Base-by-base conservation (phyloP, 2,329 filamentous ascomycete genomes). In the Myriangium duriaei region DNA sequence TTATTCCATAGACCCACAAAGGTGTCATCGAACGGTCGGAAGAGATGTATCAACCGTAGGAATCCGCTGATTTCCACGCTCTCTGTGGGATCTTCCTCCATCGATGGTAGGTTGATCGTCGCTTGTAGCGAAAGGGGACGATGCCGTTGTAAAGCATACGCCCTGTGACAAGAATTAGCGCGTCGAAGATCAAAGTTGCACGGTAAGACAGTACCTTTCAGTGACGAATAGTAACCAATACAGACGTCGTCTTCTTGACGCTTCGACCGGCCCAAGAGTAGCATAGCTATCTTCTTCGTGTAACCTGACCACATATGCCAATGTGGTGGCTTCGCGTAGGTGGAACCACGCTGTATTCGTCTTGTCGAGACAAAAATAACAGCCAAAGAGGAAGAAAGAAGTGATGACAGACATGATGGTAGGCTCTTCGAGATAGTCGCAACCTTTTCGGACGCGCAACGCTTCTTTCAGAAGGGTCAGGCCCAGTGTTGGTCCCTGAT, bases 1-100 rank as follows among this genome's bases (percentile, higher is more conserved):
- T 76, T 72, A 52, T 79, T 79, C 75, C 76, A 79, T 0, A 75
- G 62, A 9, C 69, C 66, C 11, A 79, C 65, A 47, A 79, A 79
- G 1, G 66, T 70, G 45, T 78, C 71, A 49, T 79, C 73, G 26
- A 79, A 70, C 1, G 72, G 72, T 21, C 69, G 67, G 54, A 75
- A 79, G 11, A 76, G 67, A 35, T 71, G 66, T 31, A 77, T 69
- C 9, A 79, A 62, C 44, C 74, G 68, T 21, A 72, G 60, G 44
- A 79, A 76, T 1, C 76, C 75, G 9, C 67, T 59, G 18, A 73
- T 61, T 39, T 74, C 67, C 15, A 67, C 65, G 0, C 64, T 58
- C 47, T 76, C 74, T 35, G 68, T 68, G 3, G 65, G 60, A 33
- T 71, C 50, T 54, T 69, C 53, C 50, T 72, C 48, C 18, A 65